phyloP scores from a whole-genome alignment of 257 asterid species.

The Ajuga chamaepitys region DNA sequence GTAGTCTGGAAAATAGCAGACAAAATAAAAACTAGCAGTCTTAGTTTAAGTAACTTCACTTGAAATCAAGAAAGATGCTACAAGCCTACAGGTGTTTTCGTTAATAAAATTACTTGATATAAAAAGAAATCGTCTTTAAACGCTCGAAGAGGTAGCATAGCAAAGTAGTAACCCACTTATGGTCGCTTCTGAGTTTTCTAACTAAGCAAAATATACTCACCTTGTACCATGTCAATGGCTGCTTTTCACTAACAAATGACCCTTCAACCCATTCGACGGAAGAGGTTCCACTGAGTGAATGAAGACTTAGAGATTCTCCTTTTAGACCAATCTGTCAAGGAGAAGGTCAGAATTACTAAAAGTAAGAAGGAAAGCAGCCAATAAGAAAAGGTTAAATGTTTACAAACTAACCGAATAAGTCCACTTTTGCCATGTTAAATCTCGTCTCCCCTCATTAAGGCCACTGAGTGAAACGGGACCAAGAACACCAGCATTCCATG shows the following conservation, averaged over 20 bases:
- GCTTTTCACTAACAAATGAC: slow-evolving; percentile 50
- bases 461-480: slow-evolving; percentile 95
- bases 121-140: neutral
- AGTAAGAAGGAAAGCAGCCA: neutral
- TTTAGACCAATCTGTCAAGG: slow-evolving; percentile 70
- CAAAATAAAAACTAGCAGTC: neutral
- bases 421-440: slow-evolving; percentile 99
- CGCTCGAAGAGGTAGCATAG: too few species aligned
- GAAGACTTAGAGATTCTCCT: slow-evolving; percentile 87
- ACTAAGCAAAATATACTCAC: slow-evolving; percentile 27
- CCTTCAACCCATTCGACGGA: slow-evolving; percentile 88
- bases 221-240: slow-evolving; percentile 95
- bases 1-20: slow-evolving; percentile 44
- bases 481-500: slow-evolving; percentile 98
- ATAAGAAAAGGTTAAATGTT: neutral
- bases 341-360: neutral
- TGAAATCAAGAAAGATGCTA: neutral
- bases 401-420: slow-evolving; percentile 59
- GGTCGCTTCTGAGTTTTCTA: too few species aligned
- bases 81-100: too few species aligned
- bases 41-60: neutral
- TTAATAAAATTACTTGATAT: too few species aligned
- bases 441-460: slow-evolving; percentile 83
- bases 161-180: too few species aligned
- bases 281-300: slow-evolving; percentile 82